These are phyloP conservation scores for Ogataea ganodermae DNA, from an alignment of 805 yeast genomes.

Conservation along the genomic window DNA sequence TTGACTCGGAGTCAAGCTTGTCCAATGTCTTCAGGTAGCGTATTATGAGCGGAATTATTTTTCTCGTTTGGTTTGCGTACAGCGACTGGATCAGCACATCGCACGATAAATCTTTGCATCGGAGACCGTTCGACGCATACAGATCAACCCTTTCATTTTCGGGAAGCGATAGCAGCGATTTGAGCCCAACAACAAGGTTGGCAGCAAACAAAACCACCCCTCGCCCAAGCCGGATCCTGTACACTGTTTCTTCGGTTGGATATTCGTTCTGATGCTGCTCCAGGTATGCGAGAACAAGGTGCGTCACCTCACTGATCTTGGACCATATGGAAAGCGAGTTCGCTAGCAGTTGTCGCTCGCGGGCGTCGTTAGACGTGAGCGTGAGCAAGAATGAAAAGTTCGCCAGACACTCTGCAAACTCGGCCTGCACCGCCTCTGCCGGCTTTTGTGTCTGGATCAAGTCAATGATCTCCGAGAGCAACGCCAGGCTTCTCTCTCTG, in stretches of 20 bases:
- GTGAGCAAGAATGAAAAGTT: conserved; percentile 15
- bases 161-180: conserved; percentile 10
- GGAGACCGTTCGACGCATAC: conserved; percentile 13
- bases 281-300: conserved; percentile 4
- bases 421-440: not conserved
- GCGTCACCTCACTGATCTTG: conserved; percentile 17
- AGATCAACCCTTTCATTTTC: conserved; percentile 15
- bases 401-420: conserved; percentile 17
- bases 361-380: conserved; percentile 17
- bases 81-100: conserved; percentile 16
- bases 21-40: conserved; percentile 10
- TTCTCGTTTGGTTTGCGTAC: conserved; percentile 16
- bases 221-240: conserved; percentile 20
- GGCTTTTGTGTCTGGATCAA: conserved; percentile 4
- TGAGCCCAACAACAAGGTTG: conserved; percentile 26
- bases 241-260: conserved; percentile 7
- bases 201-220: conserved; percentile 28
- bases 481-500: conserved; percentile 18
- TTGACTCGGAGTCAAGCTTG: not conserved
- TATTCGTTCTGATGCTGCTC: not conserved
- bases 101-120: conserved; percentile 15
- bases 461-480: conserved; percentile 19
- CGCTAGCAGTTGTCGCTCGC: conserved; percentile 20
- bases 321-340: conserved; percentile 27
- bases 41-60: conserved; percentile 16